Evolutionary conservation across 805 yeast species (phyloP).

Genomic region (Teunomyces gatunensis): DNA sequence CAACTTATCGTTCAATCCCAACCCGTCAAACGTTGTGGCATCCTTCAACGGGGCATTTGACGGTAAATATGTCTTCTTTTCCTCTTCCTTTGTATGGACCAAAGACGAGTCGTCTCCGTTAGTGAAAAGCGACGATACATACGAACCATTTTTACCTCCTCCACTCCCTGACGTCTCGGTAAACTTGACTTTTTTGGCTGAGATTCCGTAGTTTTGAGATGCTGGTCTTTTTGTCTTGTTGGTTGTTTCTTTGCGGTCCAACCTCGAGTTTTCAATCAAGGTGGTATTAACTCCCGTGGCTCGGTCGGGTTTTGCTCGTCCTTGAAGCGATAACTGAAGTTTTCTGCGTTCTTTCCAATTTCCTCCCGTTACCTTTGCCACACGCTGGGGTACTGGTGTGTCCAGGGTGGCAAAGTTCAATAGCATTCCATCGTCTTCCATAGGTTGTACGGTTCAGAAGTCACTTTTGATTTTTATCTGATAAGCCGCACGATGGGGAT

Average conservation of each 20-base stretch:
- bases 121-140: slow-evolving; percentile 80
- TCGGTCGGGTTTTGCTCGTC: slow-evolving; percentile 30
- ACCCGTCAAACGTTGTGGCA: slow-evolving; percentile 63
- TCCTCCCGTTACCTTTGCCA: slow-evolving; percentile 60
- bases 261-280: slow-evolving; percentile 13
- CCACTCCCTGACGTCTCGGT: slow-evolving; percentile 49
- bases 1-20: slow-evolving; percentile 62
- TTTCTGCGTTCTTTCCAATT: slow-evolving; percentile 80
- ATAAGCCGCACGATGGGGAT: neutral
- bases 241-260: slow-evolving; percentile 7
- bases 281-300: slow-evolving; percentile 34
- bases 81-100: slow-evolving; percentile 47
- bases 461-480: neutral
- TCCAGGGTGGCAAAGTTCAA: slow-evolving; percentile 57
- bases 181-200: slow-evolving; percentile 38
- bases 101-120: slow-evolving; percentile 48
- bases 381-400: slow-evolving; percentile 25
- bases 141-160: slow-evolving; percentile 59
- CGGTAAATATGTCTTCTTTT: slow-evolving; percentile 18
- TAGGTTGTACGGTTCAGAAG: neutral
- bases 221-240: slow-evolving; percentile 1
- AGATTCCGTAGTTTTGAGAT: slow-evolving; percentile 11
- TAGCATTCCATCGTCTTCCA: slow-evolving; percentile 66
- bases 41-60: slow-evolving; percentile 87
- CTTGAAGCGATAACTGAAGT: slow-evolving; percentile 49